Evolutionary conservation across 1,284 basidiomycete genomes (phyloP).

Genomic region (Cutaneotrichosporon arboriforme): DNA sequence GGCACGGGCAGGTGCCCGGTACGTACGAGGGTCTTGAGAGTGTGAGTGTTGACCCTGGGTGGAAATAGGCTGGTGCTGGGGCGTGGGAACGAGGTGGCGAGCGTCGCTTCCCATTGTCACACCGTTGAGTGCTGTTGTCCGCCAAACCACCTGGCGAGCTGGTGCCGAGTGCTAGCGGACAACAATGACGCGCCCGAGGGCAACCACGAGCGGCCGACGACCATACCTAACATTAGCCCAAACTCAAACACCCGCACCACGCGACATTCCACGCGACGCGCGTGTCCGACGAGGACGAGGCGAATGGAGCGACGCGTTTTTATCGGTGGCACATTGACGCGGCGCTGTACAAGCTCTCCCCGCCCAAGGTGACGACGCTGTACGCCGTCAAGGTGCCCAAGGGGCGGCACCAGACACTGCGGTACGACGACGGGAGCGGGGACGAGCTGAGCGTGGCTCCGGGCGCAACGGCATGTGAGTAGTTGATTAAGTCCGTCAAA

Average conservation of each 20-base stretch:
- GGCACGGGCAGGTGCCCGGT: conserved; percentile 62
- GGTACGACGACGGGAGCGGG: conserved; percentile 84
- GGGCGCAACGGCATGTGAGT: conserved; percentile 77
- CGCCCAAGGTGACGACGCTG: conserved; percentile 84
- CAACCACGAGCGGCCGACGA: neutral
- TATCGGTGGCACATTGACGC: conserved; percentile 95
- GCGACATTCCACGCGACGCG: conserved; percentile 80
- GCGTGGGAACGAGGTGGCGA: neutral
- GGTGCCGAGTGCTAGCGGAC: conserved; percentile 5
- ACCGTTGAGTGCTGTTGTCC: no score
- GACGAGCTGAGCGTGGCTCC: conserved; percentile 76
- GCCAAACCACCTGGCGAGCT: no score
- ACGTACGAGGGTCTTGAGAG: conserved; percentile 70
- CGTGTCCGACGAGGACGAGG: conserved; percentile 71
- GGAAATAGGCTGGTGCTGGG: neutral
- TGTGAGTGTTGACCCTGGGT: conserved; percentile 44
- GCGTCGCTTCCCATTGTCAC: neutral
- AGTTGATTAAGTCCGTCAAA: no score
- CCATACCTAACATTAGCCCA: conserved; percentile 28
- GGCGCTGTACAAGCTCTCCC: conserved; percentile 76
- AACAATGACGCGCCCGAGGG: no score
- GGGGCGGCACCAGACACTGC: conserved; percentile 61
- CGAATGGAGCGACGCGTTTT: conserved; percentile 70
- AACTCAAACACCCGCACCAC: conserved; percentile 71
- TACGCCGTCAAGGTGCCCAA: conserved; percentile 71